Base-by-base conservation (phyloP, 1,284 basidiomycete species). In the Cerioporus squamosus region DNA sequence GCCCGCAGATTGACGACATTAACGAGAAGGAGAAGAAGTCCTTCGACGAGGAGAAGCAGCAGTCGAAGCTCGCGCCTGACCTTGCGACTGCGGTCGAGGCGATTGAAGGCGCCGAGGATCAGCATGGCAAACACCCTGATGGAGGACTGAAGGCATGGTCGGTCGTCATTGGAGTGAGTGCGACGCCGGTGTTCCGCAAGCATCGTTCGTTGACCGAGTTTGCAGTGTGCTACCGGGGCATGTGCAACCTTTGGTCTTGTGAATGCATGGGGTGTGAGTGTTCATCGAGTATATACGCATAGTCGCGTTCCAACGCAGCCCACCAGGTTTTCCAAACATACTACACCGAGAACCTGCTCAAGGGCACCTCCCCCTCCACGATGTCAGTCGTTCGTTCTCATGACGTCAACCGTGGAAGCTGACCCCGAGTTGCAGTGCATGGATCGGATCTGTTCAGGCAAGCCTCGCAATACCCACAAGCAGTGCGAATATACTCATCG, bases 361-460 rank as follows among this genome's bases (percentile, higher is more conserved):
- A 58, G 2, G 67, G 70, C 29, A 72, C 72, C 3, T 70, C 75
- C 8, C 72, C 79, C 3, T 88, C 86, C 4, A 78, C 74, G 31
- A 86, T 89, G 87, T 87, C 66, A 60, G 83, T 69, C n/a, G 26
- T 24, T 8, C 23, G 18, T 22, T 12, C 23, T 20, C 18, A 18
- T 8, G 5, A 18, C 12, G 12, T 22, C 44, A 18, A 33, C 36
- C 17, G 33, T 33, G 18, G 38, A 36, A 39, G 40, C 33, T 26
- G 5, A 29, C 14, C 10, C 10, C 38, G 14, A 2, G 15, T 52
- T 23, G 4, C 57, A 89, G 86, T 44, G 81, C 88, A 17, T 91
- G 89, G 90, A 90, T 91, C 57, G 89, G 89, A 3, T 89, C 88
- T 0, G 75, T 89, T 55, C 87, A 91, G 73, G 85, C 81, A 51